These are phyloP conservation scores for Ceratocystis diversiconidia DNA, from an alignment of 2,329 filamentous ascomycete species.

Conservation along the genomic window DNA sequence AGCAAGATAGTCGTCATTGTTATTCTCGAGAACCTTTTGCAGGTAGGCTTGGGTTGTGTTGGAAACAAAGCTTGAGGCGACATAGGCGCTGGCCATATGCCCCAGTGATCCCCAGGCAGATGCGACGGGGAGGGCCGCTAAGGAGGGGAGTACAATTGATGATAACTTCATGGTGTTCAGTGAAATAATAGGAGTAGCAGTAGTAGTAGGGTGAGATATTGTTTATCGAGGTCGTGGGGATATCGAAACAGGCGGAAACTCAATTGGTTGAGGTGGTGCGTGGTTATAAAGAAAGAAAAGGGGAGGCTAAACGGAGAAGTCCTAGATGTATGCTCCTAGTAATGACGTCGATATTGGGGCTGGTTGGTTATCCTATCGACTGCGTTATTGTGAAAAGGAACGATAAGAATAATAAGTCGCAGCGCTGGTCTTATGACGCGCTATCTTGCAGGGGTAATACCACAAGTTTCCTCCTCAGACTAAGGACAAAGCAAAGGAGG, in stretches of 20 bases:
- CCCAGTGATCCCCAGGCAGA: conserved; percentile 40
- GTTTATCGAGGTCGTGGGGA: too few species aligned
- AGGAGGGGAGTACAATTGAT: conserved; percentile 23
- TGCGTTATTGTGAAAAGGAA: not conserved
- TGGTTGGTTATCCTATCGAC: not conserved
- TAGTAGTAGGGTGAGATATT: too few species aligned
- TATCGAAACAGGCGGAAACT: too few species aligned
- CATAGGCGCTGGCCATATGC: conserved; percentile 50
- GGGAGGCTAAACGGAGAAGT: not conserved
- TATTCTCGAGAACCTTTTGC: conserved; percentile 41
- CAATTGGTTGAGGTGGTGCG: not conserved
- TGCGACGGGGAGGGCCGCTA: conserved; percentile 26
- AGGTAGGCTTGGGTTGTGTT: conserved; percentile 42
- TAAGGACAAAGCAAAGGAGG: not conserved
- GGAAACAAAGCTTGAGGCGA: conserved; percentile 46
- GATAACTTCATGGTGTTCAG: conserved; percentile 25
- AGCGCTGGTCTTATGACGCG: not conserved
- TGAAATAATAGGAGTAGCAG: too few species aligned
- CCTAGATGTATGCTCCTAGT: not conserved
- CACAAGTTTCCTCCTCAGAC: not conserved
- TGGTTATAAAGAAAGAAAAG: not conserved
- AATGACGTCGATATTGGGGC: not conserved
- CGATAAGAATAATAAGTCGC: not conserved
- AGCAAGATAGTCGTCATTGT: conserved; percentile 44
- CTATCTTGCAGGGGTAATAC: not conserved